Percentiles rank a stretch among this genome's conserved stretches.
Evolutionary conservation across 2,329 filamentous ascomycete species (phyloP).

Genomic region (Neofusicoccum sp.): DNA sequence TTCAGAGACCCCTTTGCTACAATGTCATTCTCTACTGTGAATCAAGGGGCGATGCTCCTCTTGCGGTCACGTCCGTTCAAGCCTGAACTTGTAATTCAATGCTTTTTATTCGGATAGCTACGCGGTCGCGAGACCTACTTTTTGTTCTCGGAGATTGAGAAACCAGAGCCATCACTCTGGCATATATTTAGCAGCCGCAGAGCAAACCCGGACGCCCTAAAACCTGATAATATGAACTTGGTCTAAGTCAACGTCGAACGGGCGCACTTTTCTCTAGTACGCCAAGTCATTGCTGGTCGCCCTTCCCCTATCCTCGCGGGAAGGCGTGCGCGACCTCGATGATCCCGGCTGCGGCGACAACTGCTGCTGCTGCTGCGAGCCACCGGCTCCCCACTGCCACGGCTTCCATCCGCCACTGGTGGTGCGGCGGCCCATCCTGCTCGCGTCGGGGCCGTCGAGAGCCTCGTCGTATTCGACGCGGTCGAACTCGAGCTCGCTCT

Average conservation of each 20-base stretch:
- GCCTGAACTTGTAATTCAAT: neutral
- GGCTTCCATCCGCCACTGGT: conserved; percentile 47
- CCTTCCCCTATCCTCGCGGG: conserved; percentile 13
- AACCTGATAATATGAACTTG: neutral
- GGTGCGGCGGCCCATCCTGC: conserved; percentile 31
- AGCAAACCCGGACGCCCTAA: neutral
- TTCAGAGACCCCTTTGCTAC: no score
- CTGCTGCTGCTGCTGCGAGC: neutral
- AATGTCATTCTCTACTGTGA: no score
- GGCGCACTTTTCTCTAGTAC: conserved; percentile 2
- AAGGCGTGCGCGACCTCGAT: conserved; percentile 13
- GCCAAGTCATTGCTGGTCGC: conserved; percentile 16
- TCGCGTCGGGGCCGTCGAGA: conserved; percentile 51
- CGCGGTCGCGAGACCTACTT: neutral
- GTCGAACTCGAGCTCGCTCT: conserved; percentile 86
- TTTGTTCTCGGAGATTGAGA: neutral
- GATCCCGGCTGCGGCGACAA: neutral
- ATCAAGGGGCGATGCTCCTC: neutral
- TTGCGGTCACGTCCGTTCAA: no score
- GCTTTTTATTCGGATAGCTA: conserved; percentile 10
- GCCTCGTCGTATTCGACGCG: conserved; percentile 73
- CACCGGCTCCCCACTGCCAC: conserved; percentile 43
- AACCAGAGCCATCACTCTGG: neutral
- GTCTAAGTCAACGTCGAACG: neutral
- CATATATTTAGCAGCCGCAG: neutral